Percentiles rank a stretch among this genome's conserved stretches.
These are phyloP conservation scores for Solanum aculeatissimum DNA, from an alignment of 305 asterid genomes.

Conservation along the genomic window DNA sequence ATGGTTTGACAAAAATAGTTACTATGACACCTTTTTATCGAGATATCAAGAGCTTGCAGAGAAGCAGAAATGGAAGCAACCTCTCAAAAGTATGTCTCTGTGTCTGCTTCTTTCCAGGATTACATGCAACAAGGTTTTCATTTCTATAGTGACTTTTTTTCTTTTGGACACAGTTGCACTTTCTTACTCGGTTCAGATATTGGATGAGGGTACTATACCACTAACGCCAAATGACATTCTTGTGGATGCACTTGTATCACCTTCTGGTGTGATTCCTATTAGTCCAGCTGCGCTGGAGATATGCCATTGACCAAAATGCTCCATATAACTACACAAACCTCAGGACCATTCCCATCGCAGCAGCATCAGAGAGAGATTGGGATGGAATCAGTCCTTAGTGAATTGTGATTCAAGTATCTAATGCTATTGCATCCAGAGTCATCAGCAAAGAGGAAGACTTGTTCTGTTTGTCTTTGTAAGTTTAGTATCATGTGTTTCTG, in stretches of 20 bases:
- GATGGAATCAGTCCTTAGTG: background rate
- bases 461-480: background rate
- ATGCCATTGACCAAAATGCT: background rate
- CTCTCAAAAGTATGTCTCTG: constrained; percentile 40
- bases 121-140: background rate
- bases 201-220: constrained; percentile 75
- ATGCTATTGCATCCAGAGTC: background rate
- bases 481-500: background rate
- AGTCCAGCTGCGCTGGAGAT: constrained; percentile 36
- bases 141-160: background rate
- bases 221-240: constrained; percentile 59
- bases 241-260: constrained; percentile 66
- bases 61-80: constrained; percentile 68
- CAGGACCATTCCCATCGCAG: background rate
- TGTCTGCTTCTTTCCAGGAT: background rate
- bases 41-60: constrained; percentile 56
- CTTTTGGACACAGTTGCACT: constrained; percentile 50
- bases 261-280: constrained; percentile 66
- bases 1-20: constrained; percentile 22
- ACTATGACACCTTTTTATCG: constrained; percentile 62
- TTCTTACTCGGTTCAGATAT: constrained; percentile 64
- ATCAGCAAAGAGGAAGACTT: background rate
- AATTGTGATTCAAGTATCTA: background rate
- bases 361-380: background rate
- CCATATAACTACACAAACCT: background rate